Evolutionary conservation across 768 basidiomycete species (phyloP), one percentile per base, ranked within the genome.

Genomic region (Lyophyllum semitale): DNA sequence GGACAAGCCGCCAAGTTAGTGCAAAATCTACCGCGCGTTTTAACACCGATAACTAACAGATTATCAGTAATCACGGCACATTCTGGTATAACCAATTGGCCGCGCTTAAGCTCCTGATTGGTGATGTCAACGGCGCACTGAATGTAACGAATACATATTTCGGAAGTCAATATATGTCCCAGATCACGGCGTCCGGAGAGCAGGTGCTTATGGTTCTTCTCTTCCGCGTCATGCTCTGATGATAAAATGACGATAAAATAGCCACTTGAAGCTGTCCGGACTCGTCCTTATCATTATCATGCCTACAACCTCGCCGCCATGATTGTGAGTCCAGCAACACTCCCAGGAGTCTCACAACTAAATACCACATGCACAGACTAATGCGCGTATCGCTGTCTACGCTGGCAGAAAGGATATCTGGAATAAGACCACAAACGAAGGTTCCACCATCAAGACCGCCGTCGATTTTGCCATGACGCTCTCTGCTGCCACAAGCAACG

Each of bases 281-380:
- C 84, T 1, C 73, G 81, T 11, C 84, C 87, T 15, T 87, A 81
- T 66, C 86, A 88, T 63, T 88, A 88, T 64, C 77, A 83, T 9
- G 77, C 80, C 0, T 88, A 85, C 69, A 89, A 89, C 58, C 73
- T 88, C 15, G 83, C 81, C 1, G 86, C 84, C 8, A 84, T 88
- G 81, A 82, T 87, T 46, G 84, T 86, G 57, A 64, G 80, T 65
- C 46, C 32, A 11, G 8, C n/a, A 20, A 42, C 22, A 15, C 41
- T 2, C 48, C 32, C 37, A 18, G 13, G 8, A 9, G 4, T 25
- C 30, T 2, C 13, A 32, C 26, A 3, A 1, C 17, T 1, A n/a
- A 17, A 15, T 45, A 13, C 40, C 22, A 20, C 20, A 27, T 37
- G 20, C 17, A n/a, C n/a, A 87, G 84, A 83, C 83, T 6, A 84